These are phyloP conservation scores for Bidens hawaiensis DNA, from an alignment of 140 eudicot species.

Conservation along the genomic window DNA sequence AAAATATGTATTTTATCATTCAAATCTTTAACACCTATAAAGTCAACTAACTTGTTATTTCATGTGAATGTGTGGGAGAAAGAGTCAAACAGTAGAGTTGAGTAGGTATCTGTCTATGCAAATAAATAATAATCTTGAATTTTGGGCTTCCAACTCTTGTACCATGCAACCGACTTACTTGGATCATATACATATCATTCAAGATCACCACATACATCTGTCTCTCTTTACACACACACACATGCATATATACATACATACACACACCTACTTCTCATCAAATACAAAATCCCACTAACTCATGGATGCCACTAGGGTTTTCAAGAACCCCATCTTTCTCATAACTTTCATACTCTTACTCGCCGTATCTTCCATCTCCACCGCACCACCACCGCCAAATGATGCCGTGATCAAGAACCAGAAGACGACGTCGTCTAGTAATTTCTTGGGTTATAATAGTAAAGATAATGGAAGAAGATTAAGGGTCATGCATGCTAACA, in stretches of 20 bases:
- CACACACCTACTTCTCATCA: background rate
- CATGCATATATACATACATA: constrained; percentile 10
- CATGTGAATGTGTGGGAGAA: background rate
- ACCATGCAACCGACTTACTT: constrained; percentile 17
- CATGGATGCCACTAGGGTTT: constrained; percentile 25
- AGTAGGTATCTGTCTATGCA: too few species aligned
- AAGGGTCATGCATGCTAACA: constrained; percentile 20
- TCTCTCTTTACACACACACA: background rate
- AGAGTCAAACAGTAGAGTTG: constrained; percentile 15
- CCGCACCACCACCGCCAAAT: background rate
- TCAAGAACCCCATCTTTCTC: constrained; percentile 10
- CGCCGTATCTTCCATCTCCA: constrained; percentile 15
- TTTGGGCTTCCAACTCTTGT: constrained; percentile 22
- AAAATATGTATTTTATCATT: too few species aligned
- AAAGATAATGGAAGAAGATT: constrained; percentile 5
- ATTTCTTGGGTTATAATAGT: constrained; percentile 21
- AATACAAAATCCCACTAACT: too few species aligned
- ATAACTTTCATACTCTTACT: constrained; percentile 17
- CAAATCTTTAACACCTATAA: too few species aligned
- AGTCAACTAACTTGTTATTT: constrained; percentile 5
- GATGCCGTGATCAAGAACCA: constrained; percentile 14
- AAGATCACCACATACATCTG: background rate
- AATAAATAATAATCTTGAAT: constrained; percentile 19
- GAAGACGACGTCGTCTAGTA: constrained; percentile 29
- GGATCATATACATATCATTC: background rate